Evolutionary conservation across 495 filamentous ascomycete species (phyloP).

Genomic region (Halenospora varia): DNA sequence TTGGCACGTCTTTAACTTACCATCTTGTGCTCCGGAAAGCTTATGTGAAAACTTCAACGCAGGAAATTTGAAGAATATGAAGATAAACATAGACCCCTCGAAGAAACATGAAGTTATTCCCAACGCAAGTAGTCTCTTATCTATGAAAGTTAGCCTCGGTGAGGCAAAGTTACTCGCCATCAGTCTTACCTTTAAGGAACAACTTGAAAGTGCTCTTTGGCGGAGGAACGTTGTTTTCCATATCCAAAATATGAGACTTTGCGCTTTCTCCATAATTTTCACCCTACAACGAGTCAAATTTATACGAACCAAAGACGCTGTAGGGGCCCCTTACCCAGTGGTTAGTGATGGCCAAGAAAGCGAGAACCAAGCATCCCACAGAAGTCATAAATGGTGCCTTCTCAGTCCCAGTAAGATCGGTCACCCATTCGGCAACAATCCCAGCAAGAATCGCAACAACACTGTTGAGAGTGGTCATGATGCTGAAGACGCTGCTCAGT

Average conservation of each 20-base stretch:
- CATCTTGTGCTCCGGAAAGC: slow-evolving; percentile 11
- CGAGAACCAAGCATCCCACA: slow-evolving; percentile 33
- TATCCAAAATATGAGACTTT: neutral
- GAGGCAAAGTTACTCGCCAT: neutral
- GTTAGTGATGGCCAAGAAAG: slow-evolving; percentile 36
- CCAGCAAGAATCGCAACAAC: slow-evolving; percentile 47
- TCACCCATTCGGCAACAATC: slow-evolving; percentile 33
- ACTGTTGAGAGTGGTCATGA: slow-evolving; percentile 47
- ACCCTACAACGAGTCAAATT: slow-evolving; percentile 22
- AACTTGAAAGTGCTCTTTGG: slow-evolving; percentile 9
- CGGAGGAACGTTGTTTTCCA: slow-evolving; percentile 1
- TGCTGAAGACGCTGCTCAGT: slow-evolving; percentile 43
- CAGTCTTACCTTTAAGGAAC: slow-evolving; percentile 9
- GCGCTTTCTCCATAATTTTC: slow-evolving; percentile 41
- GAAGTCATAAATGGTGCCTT: slow-evolving; percentile 47
- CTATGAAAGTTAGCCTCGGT: slow-evolving; percentile 9
- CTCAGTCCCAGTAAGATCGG: slow-evolving; percentile 37
- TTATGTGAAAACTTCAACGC: slow-evolving; percentile 38
- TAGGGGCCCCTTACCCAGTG: slow-evolving; percentile 40
- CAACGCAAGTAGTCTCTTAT: slow-evolving; percentile 40
- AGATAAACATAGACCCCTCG: slow-evolving; percentile 57
- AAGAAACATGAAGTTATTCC: slow-evolving; percentile 47
- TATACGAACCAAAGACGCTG: neutral
- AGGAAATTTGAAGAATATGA: slow-evolving; percentile 54
- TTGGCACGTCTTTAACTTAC: no score